Evolutionary conservation across 2,329 filamentous ascomycete genomes (phyloP), one percentile per base, ranked within the genome.

Genomic region (Dactylonectria macrodidyma): DNA sequence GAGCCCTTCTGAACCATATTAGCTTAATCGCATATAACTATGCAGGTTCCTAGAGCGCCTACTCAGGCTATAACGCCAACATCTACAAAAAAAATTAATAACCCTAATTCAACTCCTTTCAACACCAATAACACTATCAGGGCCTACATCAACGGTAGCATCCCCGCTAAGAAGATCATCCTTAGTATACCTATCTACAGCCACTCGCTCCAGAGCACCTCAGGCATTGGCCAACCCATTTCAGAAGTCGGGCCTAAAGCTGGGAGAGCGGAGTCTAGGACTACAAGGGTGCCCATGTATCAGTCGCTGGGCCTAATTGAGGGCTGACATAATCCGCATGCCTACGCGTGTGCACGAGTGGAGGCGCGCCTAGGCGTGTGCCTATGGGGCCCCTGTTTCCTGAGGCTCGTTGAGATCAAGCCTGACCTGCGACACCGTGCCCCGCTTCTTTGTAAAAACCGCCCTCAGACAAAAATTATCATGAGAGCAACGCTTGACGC

Each of bases 161-260:
- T 95, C 0, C 82, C 88, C 0, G 75, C 89, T 0, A 76, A 80
- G 44, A 95, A 95, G 79, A 88, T 97, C 64, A 87, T 93, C 1
- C 83, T 96, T 5, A 93, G 93, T 1, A 91, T 95, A 85, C 93
- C 94, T 0, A 83, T 96, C 3, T 96, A 96, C 77, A 93, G 93
- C 1, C 91, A 92, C 24, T 84, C 90, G 0, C 96, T 95, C 76
- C 30, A 70, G 81, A 85, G 61, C 14, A 74, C 74, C 1, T 47
- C 41, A 0, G 75, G 75, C 2, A 44, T 76, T 0, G 75, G 75
- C 5, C 63, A 72, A 33, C 2, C 71, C 0, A 76, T 85, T 80
- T 85, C 76, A 1, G 92, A 92, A 6, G 82, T 91, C 11, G 93
- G 93, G 1, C 78, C 82, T 7, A 93, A 0, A 90, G 85, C 44